Evolutionary conservation across 768 basidiomycete genomes (phyloP), one percentile per base, ranked within the genome.

Genomic region (Leccinum subtestaceum): DNA sequence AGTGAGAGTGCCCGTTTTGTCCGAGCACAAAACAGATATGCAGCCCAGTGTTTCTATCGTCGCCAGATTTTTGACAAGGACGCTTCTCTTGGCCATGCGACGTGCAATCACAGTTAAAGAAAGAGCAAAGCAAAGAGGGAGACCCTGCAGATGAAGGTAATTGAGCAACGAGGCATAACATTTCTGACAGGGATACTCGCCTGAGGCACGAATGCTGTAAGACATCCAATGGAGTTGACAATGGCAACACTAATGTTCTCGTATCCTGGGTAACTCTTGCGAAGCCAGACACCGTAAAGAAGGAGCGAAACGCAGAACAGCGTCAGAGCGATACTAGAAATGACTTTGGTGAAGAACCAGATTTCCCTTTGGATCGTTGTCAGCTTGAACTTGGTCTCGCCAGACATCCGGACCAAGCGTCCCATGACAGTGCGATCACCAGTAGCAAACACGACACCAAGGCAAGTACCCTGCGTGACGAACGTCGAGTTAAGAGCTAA

Each of bases 1-100:
- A 1, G 80, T 83, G 34, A 84, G 67, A 11, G 80, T 82, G n/a
- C 81, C 80, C 1, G 79, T 79, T 59, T 84, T 85, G 70, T 85
- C 84, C 5, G 80, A 80, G 65, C 81, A 81, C 21, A 85, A 57
- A 36, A 82, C 77, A 17, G 79, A 77, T 60, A 84, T 81, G 19
- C 75, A 73, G 0, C 83, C 83, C 2, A 84, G 74, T 0, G 81
- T 81, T 61, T 84, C 83, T 53, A 84, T 80, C 1, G 79, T 83
- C 38, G 79, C 78, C 59, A 84, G 71, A 51, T 77, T 79, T 63
- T 83, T 82, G 59, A 81, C 81, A 4, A 81, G 73, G 19, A 81
- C 76, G 13, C 77, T 76, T 38, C 79, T 72, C 51, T 72, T 72
- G 5, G 80, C 79, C 67, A 85, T 80, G 54, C 80, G 81, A 23